These are phyloP conservation scores for Saccharomycopsis sp. DNA, from an alignment of 805 yeast genomes.

Conservation along the genomic window DNA sequence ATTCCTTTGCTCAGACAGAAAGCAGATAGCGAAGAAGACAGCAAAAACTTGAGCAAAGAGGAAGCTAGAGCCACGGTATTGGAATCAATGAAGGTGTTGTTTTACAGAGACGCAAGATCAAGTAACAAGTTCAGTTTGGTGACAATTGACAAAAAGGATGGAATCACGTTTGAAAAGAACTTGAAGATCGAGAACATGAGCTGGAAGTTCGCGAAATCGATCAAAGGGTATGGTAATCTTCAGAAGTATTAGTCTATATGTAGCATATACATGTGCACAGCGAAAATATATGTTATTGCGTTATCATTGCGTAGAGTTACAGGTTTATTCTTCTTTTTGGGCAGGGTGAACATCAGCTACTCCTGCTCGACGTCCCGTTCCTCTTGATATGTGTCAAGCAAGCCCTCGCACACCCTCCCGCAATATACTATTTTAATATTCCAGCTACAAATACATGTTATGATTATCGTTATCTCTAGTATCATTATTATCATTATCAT, in stretches of 20 bases:
- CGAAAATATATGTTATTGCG: too few species aligned
- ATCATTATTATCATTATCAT: too few species aligned
- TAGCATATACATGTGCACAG: too few species aligned
- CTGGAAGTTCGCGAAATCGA: constrained; percentile 86
- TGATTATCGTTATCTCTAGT: too few species aligned
- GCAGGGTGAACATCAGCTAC: too few species aligned
- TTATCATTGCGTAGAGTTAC: too few species aligned
- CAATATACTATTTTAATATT: too few species aligned
- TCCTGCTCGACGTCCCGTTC: too few species aligned
- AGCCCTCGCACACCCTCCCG: too few species aligned
- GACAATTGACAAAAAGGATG: constrained; percentile 57
- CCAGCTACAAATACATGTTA: too few species aligned
- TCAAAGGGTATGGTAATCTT: constrained; percentile 82
- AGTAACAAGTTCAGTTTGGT: constrained; percentile 79
- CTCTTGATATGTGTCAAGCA: too few species aligned
- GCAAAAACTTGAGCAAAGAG: constrained; percentile 56
- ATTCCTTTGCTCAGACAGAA: constrained; percentile 82
- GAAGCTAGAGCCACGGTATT: constrained; percentile 72
- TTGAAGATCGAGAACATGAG: constrained; percentile 67
- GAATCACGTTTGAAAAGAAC: constrained; percentile 58
- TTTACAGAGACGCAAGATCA: constrained; percentile 94
- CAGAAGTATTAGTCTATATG: constrained; percentile 14
- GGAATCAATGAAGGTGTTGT: constrained; percentile 89
- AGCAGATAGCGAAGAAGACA: constrained; percentile 75
- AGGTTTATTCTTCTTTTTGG: too few species aligned